phyloP scores from a whole-genome alignment of 2,329 filamentous ascomycete species.

The Ophiostoma sp. region DNA sequence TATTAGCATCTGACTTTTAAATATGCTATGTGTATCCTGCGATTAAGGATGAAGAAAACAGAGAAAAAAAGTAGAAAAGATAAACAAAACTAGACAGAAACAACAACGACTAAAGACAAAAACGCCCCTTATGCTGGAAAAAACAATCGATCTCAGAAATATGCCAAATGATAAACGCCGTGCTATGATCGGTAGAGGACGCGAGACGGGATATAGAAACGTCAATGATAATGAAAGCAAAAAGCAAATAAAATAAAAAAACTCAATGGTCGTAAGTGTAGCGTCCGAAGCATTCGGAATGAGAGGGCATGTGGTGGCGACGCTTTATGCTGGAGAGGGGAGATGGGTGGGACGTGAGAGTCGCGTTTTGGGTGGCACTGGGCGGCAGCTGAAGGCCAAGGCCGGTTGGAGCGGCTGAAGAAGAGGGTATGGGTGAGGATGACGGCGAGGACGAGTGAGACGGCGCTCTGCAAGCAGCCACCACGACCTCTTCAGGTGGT shows the following conservation, averaged over 20 bases:
- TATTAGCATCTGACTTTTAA: too few species aligned
- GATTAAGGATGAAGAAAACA: neutral
- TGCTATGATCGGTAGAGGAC: neutral
- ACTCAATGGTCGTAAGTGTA: slow-evolving; percentile 10
- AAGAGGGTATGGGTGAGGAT: neutral
- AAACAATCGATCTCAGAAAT: neutral
- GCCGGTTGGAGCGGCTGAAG: neutral
- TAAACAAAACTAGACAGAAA: neutral
- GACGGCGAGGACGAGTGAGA: neutral
- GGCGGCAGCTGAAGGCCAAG: slow-evolving; percentile 14
- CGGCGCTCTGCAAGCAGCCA: neutral
- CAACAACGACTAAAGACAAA: too few species aligned
- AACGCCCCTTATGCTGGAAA: neutral
- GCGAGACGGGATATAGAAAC: neutral
- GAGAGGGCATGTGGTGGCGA: slow-evolving; percentile 20
- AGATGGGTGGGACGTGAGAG: neutral
- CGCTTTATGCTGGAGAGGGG: slow-evolving; percentile 11
- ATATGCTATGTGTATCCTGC: slow-evolving; percentile 11
- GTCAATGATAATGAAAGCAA: neutral
- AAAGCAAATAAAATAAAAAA: slow-evolving; percentile 8
- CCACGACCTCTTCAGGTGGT: neutral
- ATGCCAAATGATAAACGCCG: slow-evolving; percentile 2
- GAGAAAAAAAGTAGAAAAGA: neutral
- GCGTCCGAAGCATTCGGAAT: slow-evolving; percentile 19
- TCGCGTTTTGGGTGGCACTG: neutral